Evolutionary conservation across 192 early-diverging fungal genomes (phyloP), one percentile per base, ranked within the genome.

Genomic region (Polychytrium aggregatum): DNA sequence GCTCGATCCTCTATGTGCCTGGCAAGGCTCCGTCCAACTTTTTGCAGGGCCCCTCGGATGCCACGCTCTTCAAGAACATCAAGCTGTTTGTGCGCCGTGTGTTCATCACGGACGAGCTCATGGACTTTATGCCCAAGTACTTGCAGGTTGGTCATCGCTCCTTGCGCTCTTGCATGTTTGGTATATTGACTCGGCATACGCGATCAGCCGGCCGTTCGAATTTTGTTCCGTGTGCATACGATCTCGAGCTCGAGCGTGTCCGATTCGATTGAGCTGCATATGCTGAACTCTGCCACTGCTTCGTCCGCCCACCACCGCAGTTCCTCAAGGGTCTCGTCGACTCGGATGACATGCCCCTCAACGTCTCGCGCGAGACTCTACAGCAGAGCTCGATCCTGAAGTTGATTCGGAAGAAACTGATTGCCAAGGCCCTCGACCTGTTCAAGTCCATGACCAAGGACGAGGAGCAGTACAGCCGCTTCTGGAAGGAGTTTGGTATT

Each of bases 291-390:
- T n/a, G n/a, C n/a, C n/a, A n/a, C n/a, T n/a, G n/a, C n/a, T n/a
- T n/a, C n/a, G n/a, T n/a, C n/a, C n/a, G n/a, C n/a, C n/a, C n/a
- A n/a, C n/a, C n/a, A n/a, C n/a, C n/a, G 21, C 70, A 72, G n/a
- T 98, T 98, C 68, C 50, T 98, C 56, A 82, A 84, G 66, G 96
- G 87, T 33, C 64, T 98, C 35, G 84, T 98, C 11, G 96, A 98
- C 69, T 84, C 87, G 1, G 92, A 97, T 61, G 93, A 98, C 56
- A 65, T 97, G 47, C 93, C 96, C n/a, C 69, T 98, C 40, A 97
- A 97, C 51, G 90, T 98, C 16, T 97, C 93, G 5, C 83, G 96
- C 47, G 96, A 98, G 69, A 94, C 92, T 7, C 70, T 98, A 39
- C 96, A 98, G 68, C 82, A 92, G 46, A 79, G 86, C 57, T 76